Conservation (phyloP, 2,329 filamentous ascomycete species). For the Bipolaris bicolor region DNA sequence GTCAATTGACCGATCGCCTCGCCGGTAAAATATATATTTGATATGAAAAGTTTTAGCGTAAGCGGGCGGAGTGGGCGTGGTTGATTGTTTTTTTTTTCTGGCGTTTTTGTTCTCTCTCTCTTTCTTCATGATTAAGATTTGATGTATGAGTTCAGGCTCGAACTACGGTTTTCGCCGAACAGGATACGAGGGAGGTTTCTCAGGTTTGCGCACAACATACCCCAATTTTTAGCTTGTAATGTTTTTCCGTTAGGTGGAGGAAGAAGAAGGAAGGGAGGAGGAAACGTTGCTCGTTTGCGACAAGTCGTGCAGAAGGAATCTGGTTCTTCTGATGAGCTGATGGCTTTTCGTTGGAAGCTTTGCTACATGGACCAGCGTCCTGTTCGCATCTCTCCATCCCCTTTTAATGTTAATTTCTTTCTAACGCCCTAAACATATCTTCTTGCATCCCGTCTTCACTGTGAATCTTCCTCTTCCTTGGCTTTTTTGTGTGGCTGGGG, state of each 20-base stretch:
- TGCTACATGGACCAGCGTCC: neutral
- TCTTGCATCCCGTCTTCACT: neutral
- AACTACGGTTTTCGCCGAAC: neutral
- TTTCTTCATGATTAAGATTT: constrained; percentile 7
- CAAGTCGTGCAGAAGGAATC: neutral
- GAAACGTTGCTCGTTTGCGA: neutral
- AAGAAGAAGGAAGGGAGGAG: neutral
- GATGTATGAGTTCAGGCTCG: constrained; percentile 2
- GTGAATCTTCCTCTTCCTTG: neutral
- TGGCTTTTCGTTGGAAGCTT: neutral
- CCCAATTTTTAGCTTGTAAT: constrained; percentile 10
- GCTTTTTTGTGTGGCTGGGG: no score
- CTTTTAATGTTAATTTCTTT: constrained; percentile 2
- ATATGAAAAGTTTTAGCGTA: neutral
- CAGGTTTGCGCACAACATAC: neutral
- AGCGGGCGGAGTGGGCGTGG: no score
- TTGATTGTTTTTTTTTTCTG: neutral
- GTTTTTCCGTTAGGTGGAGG: neutral
- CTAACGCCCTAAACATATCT: neutral
- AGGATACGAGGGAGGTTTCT: constrained; percentile 1
- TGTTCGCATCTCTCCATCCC: constrained; percentile 1
- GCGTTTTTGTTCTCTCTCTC: neutral
- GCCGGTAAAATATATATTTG: neutral
- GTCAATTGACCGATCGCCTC: constrained; percentile 12
- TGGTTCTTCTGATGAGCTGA: neutral